These are phyloP conservation scores for Mycena vulgaris DNA, from an alignment of 768 basidiomycete genomes.

Conservation along the genomic window DNA sequence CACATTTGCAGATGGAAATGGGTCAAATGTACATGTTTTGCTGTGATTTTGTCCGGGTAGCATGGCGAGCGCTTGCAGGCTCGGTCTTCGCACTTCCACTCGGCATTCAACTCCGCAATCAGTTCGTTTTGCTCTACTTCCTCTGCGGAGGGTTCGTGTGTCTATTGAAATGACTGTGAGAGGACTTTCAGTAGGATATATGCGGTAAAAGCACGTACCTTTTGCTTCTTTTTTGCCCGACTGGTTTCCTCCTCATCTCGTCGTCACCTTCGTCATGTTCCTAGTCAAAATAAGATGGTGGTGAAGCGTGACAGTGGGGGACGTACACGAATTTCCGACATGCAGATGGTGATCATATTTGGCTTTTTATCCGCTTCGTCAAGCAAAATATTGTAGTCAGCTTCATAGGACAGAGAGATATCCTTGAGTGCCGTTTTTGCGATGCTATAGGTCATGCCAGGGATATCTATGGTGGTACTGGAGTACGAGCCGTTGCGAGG, in stretches of 20 bases:
- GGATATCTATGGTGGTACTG: background rate
- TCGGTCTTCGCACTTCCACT: constrained; percentile 16
- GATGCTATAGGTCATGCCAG: background rate
- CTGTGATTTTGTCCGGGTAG: background rate
- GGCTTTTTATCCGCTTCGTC: background rate
- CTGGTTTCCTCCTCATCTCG: background rate
- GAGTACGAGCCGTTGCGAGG: background rate
- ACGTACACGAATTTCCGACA: background rate
- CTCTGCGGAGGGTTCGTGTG: background rate
- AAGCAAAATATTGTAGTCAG: background rate
- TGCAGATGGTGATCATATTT: background rate
- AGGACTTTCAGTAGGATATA: background rate
- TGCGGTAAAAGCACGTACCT: background rate
- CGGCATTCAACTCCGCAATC: background rate
- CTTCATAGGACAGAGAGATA: background rate
- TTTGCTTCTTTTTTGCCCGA: constrained; percentile 1
- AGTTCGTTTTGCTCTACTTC: constrained; percentile 2
- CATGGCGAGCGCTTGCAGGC: background rate
- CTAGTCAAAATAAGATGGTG: background rate
- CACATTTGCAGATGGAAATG: constrained; percentile 4
- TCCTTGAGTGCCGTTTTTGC: background rate
- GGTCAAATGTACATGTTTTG: constrained; percentile 3
- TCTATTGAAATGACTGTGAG: background rate
- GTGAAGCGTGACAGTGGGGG: background rate
- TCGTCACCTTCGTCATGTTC: background rate